These are phyloP conservation scores for Podaxis rugospora DNA, from an alignment of 768 basidiomycete genomes.

Conservation along the genomic window DNA sequence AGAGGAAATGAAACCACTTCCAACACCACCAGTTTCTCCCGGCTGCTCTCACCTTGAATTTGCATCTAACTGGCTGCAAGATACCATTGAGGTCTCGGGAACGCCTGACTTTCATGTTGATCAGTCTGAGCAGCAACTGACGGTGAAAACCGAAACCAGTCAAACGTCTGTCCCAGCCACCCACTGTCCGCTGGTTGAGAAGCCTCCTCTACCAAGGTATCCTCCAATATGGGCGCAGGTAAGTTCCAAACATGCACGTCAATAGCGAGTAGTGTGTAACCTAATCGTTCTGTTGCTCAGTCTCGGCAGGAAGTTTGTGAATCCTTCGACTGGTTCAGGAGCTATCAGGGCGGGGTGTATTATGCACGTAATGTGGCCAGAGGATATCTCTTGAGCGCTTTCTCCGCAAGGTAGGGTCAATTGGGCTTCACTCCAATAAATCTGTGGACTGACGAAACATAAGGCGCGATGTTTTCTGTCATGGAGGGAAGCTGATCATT, in stretches of 20 bases:
- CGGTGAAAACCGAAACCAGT: not conserved
- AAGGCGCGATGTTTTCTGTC: constrained; percentile 68
- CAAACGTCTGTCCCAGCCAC: not conserved
- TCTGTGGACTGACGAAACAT: constrained; percentile 7
- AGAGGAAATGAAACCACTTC: not conserved
- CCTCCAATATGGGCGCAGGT: constrained; percentile 46
- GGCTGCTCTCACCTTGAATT: not conserved
- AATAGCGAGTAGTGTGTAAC: not conserved
- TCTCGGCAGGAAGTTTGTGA: constrained; percentile 86
- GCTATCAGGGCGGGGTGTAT: constrained; percentile 82
- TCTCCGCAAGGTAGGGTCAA: constrained; percentile 48
- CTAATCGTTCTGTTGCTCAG: constrained; percentile 28
- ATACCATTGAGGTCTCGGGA: not conserved
- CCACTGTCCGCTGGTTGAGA: not conserved
- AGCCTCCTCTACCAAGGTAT: constrained; percentile 18
- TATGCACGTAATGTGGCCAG: constrained; percentile 52
- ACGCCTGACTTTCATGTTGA: not conserved
- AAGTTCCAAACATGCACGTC: constrained; percentile 6
- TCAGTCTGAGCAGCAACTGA: not conserved
- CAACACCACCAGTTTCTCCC: not conserved
- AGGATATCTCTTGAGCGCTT: constrained; percentile 75
- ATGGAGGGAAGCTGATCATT: constrained; percentile 66
- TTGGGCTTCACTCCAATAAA: not conserved
- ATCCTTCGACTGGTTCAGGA: constrained; percentile 67
- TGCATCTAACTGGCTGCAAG: not conserved